A percentile compares a stretch with the other conserved stretches of the same genome.
phyloP scores from a whole-genome alignment of 2,329 filamentous ascomycete species.

The Chlorencoelia australis region DNA sequence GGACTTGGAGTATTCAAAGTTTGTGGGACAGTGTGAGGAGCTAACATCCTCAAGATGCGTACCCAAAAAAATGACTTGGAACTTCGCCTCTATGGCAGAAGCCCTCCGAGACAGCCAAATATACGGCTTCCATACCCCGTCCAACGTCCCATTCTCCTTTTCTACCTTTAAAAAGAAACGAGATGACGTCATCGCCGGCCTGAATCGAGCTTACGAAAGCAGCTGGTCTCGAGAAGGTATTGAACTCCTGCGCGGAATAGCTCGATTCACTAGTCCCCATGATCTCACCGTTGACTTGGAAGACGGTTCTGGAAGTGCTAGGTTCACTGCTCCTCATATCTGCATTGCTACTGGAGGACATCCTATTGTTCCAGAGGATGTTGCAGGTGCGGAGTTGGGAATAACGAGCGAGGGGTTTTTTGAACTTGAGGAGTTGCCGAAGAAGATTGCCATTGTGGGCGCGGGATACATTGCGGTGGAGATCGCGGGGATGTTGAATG shows the following conservation, averaged over 20 bases:
- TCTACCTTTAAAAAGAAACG: conserved; percentile 37
- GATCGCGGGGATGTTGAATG: conserved; percentile 39
- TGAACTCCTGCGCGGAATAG: conserved; percentile 38
- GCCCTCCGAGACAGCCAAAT: conserved; percentile 34
- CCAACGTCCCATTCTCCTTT: conserved; percentile 34
- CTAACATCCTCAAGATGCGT: conserved; percentile 31
- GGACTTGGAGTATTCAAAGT: not conserved
- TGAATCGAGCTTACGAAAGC: conserved; percentile 38
- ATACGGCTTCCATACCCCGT: conserved; percentile 38
- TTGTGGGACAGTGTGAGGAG: too few species aligned
- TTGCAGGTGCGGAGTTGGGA: conserved; percentile 37
- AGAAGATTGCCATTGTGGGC: conserved; percentile 39
- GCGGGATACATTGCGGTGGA: conserved; percentile 31
- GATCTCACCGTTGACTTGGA: conserved; percentile 34
- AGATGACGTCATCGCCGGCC: conserved; percentile 33
- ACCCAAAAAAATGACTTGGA: conserved; percentile 44
- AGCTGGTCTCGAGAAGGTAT: conserved; percentile 41
- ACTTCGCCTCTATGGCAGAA: conserved; percentile 39
- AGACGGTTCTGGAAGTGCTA: conserved; percentile 30
- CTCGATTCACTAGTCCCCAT: conserved; percentile 34
- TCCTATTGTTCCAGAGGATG: conserved; percentile 30
- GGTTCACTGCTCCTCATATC: conserved; percentile 36
- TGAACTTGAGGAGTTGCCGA: conserved; percentile 38
- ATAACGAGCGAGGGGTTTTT: conserved; percentile 43
- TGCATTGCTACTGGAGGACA: conserved; percentile 37